Base-by-base conservation (phyloP, 352 stramenopile genomes). In the Globisporangium emineosum region DNA sequence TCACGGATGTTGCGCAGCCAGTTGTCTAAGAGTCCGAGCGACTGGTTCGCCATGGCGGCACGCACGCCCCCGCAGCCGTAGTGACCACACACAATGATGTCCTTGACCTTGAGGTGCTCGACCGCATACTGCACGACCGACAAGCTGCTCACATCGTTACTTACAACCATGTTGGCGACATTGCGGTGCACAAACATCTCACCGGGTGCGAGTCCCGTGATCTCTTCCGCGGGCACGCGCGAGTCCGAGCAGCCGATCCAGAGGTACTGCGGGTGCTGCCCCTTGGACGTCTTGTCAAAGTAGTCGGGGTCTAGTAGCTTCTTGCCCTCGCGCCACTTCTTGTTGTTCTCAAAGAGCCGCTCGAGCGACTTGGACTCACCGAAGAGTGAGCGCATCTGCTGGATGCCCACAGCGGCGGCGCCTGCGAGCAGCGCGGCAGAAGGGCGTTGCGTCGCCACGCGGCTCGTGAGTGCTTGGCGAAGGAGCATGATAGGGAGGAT, bases 141-240 rank as follows among this genome's bases (percentile, higher is more conserved):
- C n/a, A 88, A 69, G 50, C 76, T 79, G 79, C 75, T 90, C 49
- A 92, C 74, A 64, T 90, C 79, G 64, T 87, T 88, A 49, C 60
- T 70, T 8, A 87, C 79, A 50, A 90, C 81, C n/a, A 91, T 60
- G 70, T 97, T 96, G 17, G 87, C 87, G 13, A 96, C 73, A 66
- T 98, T 98, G 54, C 91, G 88, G 68, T 96, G 87, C 53, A 97
- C 89, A 66, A 98, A 98, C 62, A 98, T 76, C 66, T 95, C 79
- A 30, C 91, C 91, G 1, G 83, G 79, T 8, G 89, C 66, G 9
- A 92, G 75, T 1, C 89, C 88, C 71, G 91, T 92, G 57, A 97
- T 93, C 68, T 94, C 81, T 37, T 97, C 86, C 5, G 89, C 83
- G 0, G 84, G 82, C 13, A 97, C 89, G 35, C 91, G 86, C n/a